Evolutionary conservation across 2,329 filamentous ascomycete genomes (phyloP), one percentile per base, ranked within the genome.

Genomic region (Phaeoacremonium minimum): DNA sequence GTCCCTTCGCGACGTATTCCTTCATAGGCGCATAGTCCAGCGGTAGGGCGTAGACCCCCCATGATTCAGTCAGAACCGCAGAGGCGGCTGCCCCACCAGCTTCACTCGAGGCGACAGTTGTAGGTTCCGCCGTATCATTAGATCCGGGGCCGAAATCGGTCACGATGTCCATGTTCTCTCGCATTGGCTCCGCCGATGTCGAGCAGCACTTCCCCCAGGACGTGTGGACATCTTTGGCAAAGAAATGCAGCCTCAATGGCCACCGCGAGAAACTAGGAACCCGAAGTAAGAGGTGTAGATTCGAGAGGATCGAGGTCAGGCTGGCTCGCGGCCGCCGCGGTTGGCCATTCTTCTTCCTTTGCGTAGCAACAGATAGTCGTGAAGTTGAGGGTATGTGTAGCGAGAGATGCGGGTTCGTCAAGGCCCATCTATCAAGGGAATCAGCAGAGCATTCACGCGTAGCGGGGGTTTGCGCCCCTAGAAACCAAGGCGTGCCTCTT

Each of bases 221-320:
- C 15, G 63, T 63, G 48, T 85, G 74, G 0, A 87, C 81, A 41
- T 91, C 85, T 4, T 67, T 63, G 3, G 71, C 70, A 47, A 95
- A 91, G 59, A 97, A 91, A 16, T 85, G 81, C 32, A 96, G 56
- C 36, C 76, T 76, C 36, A 98, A 67, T 15, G 91, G 91, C 91
- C 89, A 95, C 31, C 80, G 69, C 13, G 70, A 66, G 55, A 97
- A 97, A 57, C 87, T 93, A 3, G 78, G 74, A 3, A 89, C 85
- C 1, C 84, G 75, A 2, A 95, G 71, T 1, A 98, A 69, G 4
- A 93, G 67, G 55, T 95, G 86, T 17, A 97, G 60, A 50, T 95
- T 93, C 4, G 83, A 82, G 18, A 97, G 57, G 28, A 87, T 73
- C 4, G 85, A 85, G 16, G 66, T 72, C 30, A 95, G 56, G 13